Conservation (phyloP, 495 filamentous ascomycete species). For the Neurospora sp. region DNA sequence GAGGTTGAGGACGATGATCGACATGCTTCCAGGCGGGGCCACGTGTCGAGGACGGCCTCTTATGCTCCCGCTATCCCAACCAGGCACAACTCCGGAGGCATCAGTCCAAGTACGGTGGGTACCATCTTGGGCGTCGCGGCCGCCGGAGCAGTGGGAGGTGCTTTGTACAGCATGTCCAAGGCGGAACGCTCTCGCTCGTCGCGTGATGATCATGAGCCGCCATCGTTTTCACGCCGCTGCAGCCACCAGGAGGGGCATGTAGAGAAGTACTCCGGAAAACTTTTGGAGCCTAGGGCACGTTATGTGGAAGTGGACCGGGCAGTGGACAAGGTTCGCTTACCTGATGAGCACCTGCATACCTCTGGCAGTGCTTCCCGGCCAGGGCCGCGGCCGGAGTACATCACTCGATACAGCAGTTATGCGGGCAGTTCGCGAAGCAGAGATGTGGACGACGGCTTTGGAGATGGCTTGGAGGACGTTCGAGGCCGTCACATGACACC, state of each 20-base stretch:
- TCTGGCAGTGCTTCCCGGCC: slow-evolving; percentile 8
- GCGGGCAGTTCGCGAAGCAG: slow-evolving; percentile 22
- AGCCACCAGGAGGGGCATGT: slow-evolving; percentile 27
- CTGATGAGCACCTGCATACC: slow-evolving; percentile 18
- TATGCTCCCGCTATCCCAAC: slow-evolving; percentile 21
- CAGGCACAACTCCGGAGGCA: slow-evolving; percentile 25
- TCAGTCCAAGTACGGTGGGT: slow-evolving; percentile 34
- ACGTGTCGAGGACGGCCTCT: slow-evolving; percentile 6
- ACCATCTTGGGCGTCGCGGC: slow-evolving; percentile 61
- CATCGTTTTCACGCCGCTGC: slow-evolving; percentile 24
- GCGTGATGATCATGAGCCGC: slow-evolving; percentile 26
- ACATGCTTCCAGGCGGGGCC: background rate
- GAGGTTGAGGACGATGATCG: background rate
- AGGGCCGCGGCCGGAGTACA: slow-evolving; percentile 23
- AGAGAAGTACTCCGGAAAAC: background rate
- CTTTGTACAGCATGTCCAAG: slow-evolving; percentile 59
- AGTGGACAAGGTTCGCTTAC: slow-evolving; percentile 19
- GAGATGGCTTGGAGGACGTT: slow-evolving; percentile 14
- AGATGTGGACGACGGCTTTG: slow-evolving; percentile 33
- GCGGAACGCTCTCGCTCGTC: slow-evolving; percentile 39
- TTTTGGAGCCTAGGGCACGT: slow-evolving; percentile 18
- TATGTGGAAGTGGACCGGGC: slow-evolving; percentile 26
- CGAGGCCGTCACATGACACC: slow-evolving; percentile 25
- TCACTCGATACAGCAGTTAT: slow-evolving; percentile 25
- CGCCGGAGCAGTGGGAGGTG: slow-evolving; percentile 66